These are phyloP conservation scores for Rostrohypoxylon terebratum DNA, from an alignment of 495 filamentous ascomycete species.

Conservation along the genomic window DNA sequence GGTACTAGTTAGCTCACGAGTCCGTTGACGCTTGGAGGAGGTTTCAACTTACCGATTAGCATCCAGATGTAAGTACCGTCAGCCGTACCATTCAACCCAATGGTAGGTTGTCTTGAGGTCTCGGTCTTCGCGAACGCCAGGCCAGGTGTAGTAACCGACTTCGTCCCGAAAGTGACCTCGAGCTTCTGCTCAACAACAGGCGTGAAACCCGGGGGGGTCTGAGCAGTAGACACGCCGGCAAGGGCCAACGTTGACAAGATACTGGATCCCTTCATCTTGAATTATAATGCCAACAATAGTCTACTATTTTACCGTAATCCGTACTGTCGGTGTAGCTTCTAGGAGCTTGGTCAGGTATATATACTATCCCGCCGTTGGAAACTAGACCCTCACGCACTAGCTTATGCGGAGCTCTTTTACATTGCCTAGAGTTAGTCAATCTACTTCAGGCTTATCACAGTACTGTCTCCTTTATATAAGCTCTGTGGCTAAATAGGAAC, in stretches of 20 bases:
- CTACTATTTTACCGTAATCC: neutral
- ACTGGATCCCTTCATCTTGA: conserved; percentile 43
- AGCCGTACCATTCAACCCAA: conserved; percentile 53
- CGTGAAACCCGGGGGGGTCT: conserved; percentile 58
- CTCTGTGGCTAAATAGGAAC: conserved; percentile 44
- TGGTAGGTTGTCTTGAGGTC: conserved; percentile 55
- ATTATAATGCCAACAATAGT: neutral
- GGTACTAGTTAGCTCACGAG: conserved; percentile 14
- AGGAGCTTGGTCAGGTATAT: conserved; percentile 33
- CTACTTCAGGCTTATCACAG: conserved; percentile 27
- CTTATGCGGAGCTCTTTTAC: conserved; percentile 26
- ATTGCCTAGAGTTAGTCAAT: conserved; percentile 34
- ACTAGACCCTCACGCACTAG: conserved; percentile 26
- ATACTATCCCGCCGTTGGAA: conserved; percentile 21
- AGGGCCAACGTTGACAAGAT: conserved; percentile 42
- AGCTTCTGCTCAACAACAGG: conserved; percentile 56
- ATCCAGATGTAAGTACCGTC: conserved; percentile 59
- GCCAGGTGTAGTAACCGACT: conserved; percentile 54
- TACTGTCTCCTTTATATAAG: conserved; percentile 33
- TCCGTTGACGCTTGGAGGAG: neutral
- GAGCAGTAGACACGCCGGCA: conserved; percentile 46
- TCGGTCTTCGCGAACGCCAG: conserved; percentile 54
- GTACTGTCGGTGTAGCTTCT: neutral
- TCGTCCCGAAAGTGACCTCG: conserved; percentile 59
- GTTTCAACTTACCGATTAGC: conserved; percentile 56